phyloP scores from a whole-genome alignment of 495 filamentous ascomycete species.

The Amniculicola lignicola region DNA sequence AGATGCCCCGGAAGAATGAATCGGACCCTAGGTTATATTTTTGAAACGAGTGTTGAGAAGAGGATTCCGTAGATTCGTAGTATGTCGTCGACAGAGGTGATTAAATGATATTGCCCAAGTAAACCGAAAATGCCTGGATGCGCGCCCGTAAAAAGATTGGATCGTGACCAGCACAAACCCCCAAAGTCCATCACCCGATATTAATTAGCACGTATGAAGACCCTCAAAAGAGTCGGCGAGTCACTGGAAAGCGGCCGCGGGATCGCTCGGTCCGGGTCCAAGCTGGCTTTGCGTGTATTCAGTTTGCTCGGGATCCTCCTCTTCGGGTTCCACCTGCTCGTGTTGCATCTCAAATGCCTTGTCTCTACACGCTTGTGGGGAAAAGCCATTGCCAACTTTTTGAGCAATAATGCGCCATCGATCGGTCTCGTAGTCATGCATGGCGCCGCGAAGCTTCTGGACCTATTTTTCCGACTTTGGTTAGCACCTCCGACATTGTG shows the following conservation, averaged over 20 bases:
- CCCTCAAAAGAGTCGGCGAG: conserved; percentile 30
- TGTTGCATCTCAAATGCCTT: conserved; percentile 58
- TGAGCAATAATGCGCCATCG: conserved; percentile 83
- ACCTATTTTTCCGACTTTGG: conserved; percentile 53
- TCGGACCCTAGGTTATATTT: conserved; percentile 7
- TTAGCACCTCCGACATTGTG: conserved; percentile 33
- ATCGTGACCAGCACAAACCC: conserved; percentile 34
- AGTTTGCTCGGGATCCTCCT: conserved; percentile 13
- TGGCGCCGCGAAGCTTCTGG: conserved; percentile 69
- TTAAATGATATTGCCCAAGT: conserved; percentile 33
- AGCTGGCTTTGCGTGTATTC: conserved; percentile 32
- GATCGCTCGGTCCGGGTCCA: conserved; percentile 31
- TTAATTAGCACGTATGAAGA: conserved; percentile 22
- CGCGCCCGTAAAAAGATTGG: background rate
- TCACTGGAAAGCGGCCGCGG: conserved; percentile 30
- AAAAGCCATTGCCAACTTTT: conserved; percentile 83
- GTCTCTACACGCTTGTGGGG: conserved; percentile 77
- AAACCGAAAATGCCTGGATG: conserved; percentile 6
- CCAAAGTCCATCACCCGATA: conserved; percentile 1
- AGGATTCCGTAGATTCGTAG: conserved; percentile 17
- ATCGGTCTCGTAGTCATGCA: conserved; percentile 85
- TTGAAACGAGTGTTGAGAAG: conserved; percentile 27
- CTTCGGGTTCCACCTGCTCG: conserved; percentile 27
- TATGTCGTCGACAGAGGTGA: conserved; percentile 28
- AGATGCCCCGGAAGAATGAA: conserved; percentile 8